Base-by-base conservation (phyloP, 768 basidiomycete genomes). In the Lepiota brunneoincarnata region DNA sequence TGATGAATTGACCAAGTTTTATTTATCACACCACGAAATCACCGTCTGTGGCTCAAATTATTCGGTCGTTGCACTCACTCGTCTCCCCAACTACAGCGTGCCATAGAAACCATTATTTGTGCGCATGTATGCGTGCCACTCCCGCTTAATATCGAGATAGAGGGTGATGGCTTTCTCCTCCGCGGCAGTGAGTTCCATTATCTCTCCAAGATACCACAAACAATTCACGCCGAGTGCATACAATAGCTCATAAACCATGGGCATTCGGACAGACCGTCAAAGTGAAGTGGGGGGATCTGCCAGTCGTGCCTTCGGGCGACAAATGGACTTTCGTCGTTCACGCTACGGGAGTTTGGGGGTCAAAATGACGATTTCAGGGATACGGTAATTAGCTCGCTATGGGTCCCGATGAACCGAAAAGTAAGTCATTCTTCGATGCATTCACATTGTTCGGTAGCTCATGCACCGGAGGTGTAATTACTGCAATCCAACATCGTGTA, bases 1-100 rank as follows among this genome's bases (percentile, higher is more conserved):
- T 14, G 61, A 58, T 7, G 71, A 70, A 39, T 31, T 70, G 39
- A 53, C 62, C 2, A 54, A 52, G 2, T 74, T 70, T 49, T 69
- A 66, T 45, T 50, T 64, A 1, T 53, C 52, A 2, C 72, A 74
- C 50, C 60, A 64, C 21, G 72, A 74, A 24, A 74, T 75, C 23
- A 69, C 71, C 2, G 74, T 74, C 44, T 31, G 70, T 60, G 1
- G 12, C 40, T 18, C 17, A 23, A 41, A 31, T 12, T 4, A 28
- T 20, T 24, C 12, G 35, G 24, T 15, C 43, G 17, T 44, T 23
- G 11, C 26, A 3, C 18, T 10, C 12, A 23, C 28, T 15, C 35
- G 9, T 5, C 17, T 15, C 26, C 20, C 18, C 35, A 20, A 1
- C 48, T 10, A 37, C 49, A 75, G 73, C 64, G 61, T 58, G 72